Base-by-base conservation (phyloP, 2,329 filamentous ascomycete species). In the Aspergillus alliaceus region DNA sequence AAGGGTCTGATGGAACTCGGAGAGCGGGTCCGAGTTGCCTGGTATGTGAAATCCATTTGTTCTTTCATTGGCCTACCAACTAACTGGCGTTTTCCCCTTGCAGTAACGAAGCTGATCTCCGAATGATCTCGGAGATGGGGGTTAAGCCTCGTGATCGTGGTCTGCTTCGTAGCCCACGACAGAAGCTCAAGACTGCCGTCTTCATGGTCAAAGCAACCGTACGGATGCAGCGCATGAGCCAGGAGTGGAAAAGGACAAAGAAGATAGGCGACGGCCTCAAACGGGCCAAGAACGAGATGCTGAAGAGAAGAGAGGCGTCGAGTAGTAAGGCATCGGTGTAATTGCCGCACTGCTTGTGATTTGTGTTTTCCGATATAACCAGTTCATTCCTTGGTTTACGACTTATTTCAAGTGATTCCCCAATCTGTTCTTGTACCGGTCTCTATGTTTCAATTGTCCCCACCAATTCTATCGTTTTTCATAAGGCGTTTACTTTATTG, bases 21-120 rank as follows among this genome's bases (percentile, higher is more conserved):
- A 67, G 89, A 91, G 69, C 73, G 72, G 32, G 75, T 79, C 52
- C 73, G 77, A 51, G 67, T 74, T 63, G 88, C 91, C 78, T 98
- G 93, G 93, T 97, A 87, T 66, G 90, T 88, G 63, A 58, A 35
- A 44, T 57, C 32, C 18, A 48, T 54, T 39, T 54, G 32, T 44
- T 44, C 15, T 57, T 53, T 52, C 14, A 54, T 29, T 37, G 29
- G 44, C 32, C 32, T n/a, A 18, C 25, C 44, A 55, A 64, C 61
- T 70, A 61, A 63, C 66, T 71, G 67, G 69, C 59, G 58, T 52
- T 8, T n/a, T n/a, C 50, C 11, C 12, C 25, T 27, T 56, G 73
- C 74, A 98, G 95, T 79, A 99, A 98, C 79, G 89, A 93, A 74
- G 90, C 91, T 59, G 91, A 98, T 72, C 86, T 98, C 58, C 86